A percentile compares a stretch with the other conserved stretches of the same genome.
Evolutionary conservation across 2,329 filamentous ascomycete species (phyloP).

Genomic region (Botrytis elliptica): DNA sequence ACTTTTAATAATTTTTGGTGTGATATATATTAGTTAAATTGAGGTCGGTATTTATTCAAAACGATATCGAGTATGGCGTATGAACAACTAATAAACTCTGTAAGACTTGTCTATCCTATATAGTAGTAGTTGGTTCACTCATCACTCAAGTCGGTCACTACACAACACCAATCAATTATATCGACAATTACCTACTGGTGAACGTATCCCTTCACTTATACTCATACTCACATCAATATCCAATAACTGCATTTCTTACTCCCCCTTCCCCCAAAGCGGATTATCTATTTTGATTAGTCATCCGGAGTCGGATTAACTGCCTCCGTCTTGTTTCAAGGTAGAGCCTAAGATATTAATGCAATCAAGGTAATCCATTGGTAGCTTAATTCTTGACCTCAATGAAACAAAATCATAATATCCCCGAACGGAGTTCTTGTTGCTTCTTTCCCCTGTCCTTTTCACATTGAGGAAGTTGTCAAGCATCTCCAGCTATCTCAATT

Average conservation of each 20-base stretch:
- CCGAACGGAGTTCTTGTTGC: slow-evolving; percentile 1
- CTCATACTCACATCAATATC: neutral
- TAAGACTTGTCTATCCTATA: neutral
- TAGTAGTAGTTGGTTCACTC: neutral
- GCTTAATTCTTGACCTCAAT: slow-evolving; percentile 7
- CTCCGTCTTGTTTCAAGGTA: neutral
- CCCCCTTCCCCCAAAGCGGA: too few species aligned
- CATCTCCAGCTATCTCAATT: neutral
- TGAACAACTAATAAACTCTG: neutral
- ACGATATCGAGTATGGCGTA: too few species aligned
- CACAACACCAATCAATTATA: neutral
- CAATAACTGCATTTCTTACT: neutral
- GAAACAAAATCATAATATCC: slow-evolving; percentile 5
- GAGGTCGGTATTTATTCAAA: too few species aligned
- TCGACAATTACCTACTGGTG: neutral
- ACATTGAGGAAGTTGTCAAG: neutral
- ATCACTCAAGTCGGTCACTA: neutral
- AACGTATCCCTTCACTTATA: neutral
- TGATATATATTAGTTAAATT: too few species aligned
- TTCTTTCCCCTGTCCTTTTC: slow-evolving; percentile 13
- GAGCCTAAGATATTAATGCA: neutral
- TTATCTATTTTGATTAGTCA: neutral
- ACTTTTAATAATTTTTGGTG: too few species aligned
- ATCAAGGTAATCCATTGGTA: neutral
- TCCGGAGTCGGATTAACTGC: slow-evolving; percentile 13